These are phyloP conservation scores for Nothophoma quercina DNA, from an alignment of 2,329 filamentous ascomycete genomes.

Conservation along the genomic window DNA sequence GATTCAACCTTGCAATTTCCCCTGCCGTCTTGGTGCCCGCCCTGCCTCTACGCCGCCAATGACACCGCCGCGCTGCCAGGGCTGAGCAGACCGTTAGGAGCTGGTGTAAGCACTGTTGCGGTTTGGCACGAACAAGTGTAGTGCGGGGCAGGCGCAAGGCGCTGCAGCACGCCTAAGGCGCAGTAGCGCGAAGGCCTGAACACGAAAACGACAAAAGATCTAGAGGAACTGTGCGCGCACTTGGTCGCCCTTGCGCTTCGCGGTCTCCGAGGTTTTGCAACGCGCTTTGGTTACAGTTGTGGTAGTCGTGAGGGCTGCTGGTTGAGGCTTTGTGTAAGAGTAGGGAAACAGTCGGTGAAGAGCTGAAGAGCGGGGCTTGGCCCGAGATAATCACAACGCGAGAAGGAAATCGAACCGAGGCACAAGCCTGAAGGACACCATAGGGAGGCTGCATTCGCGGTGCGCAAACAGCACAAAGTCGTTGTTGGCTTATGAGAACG, in stretches of 20 bases:
- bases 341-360: not conserved
- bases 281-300: no score
- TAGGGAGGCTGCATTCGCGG: no score
- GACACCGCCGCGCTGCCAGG: not conserved
- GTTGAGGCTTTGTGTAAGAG: not conserved
- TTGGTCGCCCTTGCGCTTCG: no score
- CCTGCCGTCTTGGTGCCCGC: not conserved
- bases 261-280: no score
- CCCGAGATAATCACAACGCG: not conserved
- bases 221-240: no score
- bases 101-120: not conserved
- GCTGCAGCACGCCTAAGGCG: constrained; percentile 11
- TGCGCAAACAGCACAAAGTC: no score
- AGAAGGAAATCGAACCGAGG: constrained; percentile 2
- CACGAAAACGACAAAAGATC: not conserved
- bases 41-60: constrained; percentile 4
- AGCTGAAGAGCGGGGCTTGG: constrained; percentile 2
- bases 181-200: constrained; percentile 3
- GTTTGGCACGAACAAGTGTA: not conserved
- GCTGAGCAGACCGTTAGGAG: not conserved
- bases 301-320: no score
- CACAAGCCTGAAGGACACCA: no score
- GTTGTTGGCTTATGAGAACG: no score
- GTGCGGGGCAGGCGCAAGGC: constrained; percentile 1
- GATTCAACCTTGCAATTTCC: constrained; percentile 9